Percentiles rank a stretch among this genome's conserved stretches.
phyloP scores from a whole-genome alignment of 495 filamentous ascomycete genomes.

The Aspergillus ostianus region DNA sequence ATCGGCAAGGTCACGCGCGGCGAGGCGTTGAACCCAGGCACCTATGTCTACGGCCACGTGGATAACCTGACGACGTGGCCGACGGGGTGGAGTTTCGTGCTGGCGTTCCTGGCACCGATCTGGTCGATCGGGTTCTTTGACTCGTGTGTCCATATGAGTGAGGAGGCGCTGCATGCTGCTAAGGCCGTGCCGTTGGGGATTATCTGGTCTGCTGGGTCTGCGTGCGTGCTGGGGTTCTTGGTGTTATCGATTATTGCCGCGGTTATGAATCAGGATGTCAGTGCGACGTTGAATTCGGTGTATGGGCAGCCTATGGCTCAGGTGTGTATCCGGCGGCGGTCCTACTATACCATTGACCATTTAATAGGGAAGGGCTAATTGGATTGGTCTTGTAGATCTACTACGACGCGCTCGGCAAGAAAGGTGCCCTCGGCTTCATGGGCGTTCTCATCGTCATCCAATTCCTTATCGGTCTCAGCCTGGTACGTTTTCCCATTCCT shows the following conservation, averaged over 20 bases:
- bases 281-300: constrained; percentile 27
- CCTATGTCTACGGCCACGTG: constrained; percentile 38
- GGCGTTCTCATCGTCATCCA: constrained; percentile 41
- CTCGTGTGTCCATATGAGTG: constrained; percentile 55
- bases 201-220: constrained; percentile 39
- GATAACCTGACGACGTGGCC: constrained; percentile 60
- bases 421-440: constrained; percentile 47
- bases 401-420: constrained; percentile 45
- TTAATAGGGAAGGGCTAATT: too few relatives aligned
- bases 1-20: constrained; percentile 46
- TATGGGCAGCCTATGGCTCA: constrained; percentile 51
- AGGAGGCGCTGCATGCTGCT: constrained; percentile 60
- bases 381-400: constrained; percentile 29
- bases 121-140: constrained; percentile 61
- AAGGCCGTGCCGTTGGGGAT: constrained; percentile 62
- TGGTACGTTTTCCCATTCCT: constrained; percentile 25
- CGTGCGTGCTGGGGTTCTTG: constrained; percentile 54
- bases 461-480: constrained; percentile 46
- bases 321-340: constrained; percentile 17
- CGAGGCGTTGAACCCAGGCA: constrained; percentile 34
- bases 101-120: constrained; percentile 59
- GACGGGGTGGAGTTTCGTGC: constrained; percentile 58
- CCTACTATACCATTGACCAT: background rate
- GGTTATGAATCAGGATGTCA: constrained; percentile 38
- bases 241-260: constrained; percentile 46